Evolutionary conservation across 345 rosid species (phyloP), one percentile per base, ranked within the genome.

Genomic region (Atalantia buxifolia): DNA sequence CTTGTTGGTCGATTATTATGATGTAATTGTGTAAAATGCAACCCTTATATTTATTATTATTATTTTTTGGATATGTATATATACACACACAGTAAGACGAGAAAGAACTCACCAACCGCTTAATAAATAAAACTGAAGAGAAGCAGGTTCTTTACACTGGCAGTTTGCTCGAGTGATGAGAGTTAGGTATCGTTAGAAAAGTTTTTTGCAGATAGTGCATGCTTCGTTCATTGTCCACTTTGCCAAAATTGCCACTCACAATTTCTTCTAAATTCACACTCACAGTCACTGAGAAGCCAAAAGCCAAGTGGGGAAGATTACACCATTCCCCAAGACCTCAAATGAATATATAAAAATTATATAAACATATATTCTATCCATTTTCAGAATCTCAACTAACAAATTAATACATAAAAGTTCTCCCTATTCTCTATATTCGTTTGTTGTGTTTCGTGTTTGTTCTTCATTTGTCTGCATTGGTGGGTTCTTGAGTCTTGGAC

Each of bases 391-490:
- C 57, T 53, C 57, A 53, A 53, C 57, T 6, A 53, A 53, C 57
- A 16, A 45, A 45, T 12, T 45, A 45, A 12, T 45, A 12, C 13
- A 45, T 45, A 12, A 45, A 45, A 45, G 50, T 45, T 45, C 14
- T 4, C 18, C 74, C 73, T 64, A 14, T 65, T 81, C 85, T 79
- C 48, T 63, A 40, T 75, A 74, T 57, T 76, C 80, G 50, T 78
- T 81, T 62, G 69, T 79, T 76, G 87, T 75, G 88, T 68, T 83
- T 70, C 66, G 75, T 83, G 85, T 73, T 74, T 66, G 70, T 68
- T 86, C 78, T 81, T 77, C 12, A 6, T 73, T 83, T 81, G 82
- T 80, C 85, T 77, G 5, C 88, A 63, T 76, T 73, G 71, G 61
- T 76, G 77, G 66, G 66, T 73, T 50, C 80, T 72, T 19, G 60